Evolutionary conservation across 768 basidiomycete species (phyloP).

Genomic region (Vishniacozyma victoriae): DNA sequence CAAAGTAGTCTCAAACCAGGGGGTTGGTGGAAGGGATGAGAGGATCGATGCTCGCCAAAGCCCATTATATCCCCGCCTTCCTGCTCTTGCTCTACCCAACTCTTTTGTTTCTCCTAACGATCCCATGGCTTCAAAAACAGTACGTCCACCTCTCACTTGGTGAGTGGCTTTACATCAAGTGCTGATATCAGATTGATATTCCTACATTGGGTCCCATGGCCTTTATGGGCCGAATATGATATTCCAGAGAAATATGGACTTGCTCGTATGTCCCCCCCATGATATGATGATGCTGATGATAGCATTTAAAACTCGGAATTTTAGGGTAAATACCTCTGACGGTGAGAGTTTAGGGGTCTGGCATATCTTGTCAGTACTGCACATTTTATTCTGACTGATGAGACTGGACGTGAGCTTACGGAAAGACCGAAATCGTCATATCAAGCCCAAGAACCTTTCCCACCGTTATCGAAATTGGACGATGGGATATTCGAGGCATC

Average conservation of each 20-base stretch:
- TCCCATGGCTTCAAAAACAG: slow-evolving; percentile 68
- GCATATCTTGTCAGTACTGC: slow-evolving; percentile 37
- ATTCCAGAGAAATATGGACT: slow-evolving; percentile 72
- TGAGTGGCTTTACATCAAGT: not conserved
- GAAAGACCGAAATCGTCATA: slow-evolving; percentile 39
- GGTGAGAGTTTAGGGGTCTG: slow-evolving; percentile 63
- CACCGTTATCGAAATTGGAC: slow-evolving; percentile 47
- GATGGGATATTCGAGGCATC: slow-evolving; percentile 55
- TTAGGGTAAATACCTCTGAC: slow-evolving; percentile 66
- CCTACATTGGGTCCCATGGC: slow-evolving; percentile 62
- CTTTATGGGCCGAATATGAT: slow-evolving; percentile 60
- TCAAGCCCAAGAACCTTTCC: slow-evolving; percentile 19
- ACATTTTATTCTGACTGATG: slow-evolving; percentile 52
- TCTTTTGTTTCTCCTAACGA: slow-evolving; percentile 56
- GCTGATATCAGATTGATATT: slow-evolving; percentile 53
- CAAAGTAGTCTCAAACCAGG: no score
- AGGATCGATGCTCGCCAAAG: no score
- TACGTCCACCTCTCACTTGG: slow-evolving; percentile 47
- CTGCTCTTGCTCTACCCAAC: no score
- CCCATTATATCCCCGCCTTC: no score
- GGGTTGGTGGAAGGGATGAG: no score
- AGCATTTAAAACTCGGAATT: slow-evolving; percentile 74
- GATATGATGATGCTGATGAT: not conserved
- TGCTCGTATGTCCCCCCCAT: slow-evolving; percentile 57
- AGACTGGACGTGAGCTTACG: slow-evolving; percentile 42